Evolutionary conservation across 2,329 filamentous ascomycete genomes (phyloP), one percentile per base, ranked within the genome.

Genomic region (Pseudogymnoascus sp.): DNA sequence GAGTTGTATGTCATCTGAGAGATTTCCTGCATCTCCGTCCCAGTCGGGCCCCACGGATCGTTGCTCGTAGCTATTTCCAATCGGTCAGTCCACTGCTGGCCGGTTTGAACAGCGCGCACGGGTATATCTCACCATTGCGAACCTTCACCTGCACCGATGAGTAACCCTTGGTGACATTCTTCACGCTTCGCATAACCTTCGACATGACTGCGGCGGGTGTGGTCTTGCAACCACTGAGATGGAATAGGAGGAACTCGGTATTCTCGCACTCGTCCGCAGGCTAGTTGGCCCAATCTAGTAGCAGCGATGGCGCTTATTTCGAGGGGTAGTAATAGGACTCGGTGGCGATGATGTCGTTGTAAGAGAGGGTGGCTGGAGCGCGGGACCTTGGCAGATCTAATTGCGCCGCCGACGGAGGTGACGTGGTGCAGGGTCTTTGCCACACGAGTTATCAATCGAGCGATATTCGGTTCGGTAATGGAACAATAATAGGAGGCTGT

Each of bases 161-260:
- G 74, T 99, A 99, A 70, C 94, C 94, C 80, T 97, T 99, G 75
- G 94, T 97, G 76, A 99, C 93, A 81, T 97, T 99, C 80, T 97
- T 97, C 71, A 97, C 92, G 74, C 90, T 96, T 77, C 94, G 85
- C 74, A 97, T 91, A 74, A 97, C 91, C 78, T 95, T 95, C 63
- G 93, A 97, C 94, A 99, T 99, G 65, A 72, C 81, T 67, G 67
- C 66, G 67, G 32, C 5, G 32, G 18, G 57, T 58, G 57, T 37
- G 57, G 57, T 58, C n/a, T 22, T 37, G 43, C 30, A 58, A 58
- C 57, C 57, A 58, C 18, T 37, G 32, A 22, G 32, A 32, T 32
- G n/a, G 25, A 6, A 54, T 54, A 32, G 43, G 25, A 54, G 25
- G 43, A 54, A 38, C 57, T 58, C 32, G 16, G 35, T 58, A 37